Conservation (phyloP, 768 basidiomycete species). For the Kwoniella bestiolae region DNA sequence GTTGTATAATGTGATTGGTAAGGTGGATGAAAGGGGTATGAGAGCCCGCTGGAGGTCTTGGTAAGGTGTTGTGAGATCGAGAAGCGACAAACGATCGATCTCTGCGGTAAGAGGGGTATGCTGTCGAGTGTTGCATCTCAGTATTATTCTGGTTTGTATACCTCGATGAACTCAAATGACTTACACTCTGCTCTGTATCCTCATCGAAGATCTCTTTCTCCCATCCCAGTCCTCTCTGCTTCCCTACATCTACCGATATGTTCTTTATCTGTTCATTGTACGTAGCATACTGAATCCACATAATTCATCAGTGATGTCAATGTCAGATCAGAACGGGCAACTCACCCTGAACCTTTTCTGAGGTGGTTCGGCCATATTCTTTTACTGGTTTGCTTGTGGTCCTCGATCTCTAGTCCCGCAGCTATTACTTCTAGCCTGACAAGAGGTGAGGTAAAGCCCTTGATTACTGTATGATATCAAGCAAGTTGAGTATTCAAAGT, state of each 20-base stretch:
- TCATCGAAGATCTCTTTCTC: slow-evolving; percentile 43
- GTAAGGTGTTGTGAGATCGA: slow-evolving; percentile 55
- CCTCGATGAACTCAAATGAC: slow-evolving; percentile 7
- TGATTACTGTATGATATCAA: not conserved
- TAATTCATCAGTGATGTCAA: too few relatives aligned
- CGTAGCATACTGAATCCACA: slow-evolving; percentile 48
- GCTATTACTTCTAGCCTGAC: not conserved
- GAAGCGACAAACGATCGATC: slow-evolving; percentile 51
- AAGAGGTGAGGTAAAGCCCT: not conserved
- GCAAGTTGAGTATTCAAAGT: too few relatives aligned
- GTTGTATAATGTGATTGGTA: slow-evolving; percentile 56
- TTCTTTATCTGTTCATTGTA: slow-evolving; percentile 52
- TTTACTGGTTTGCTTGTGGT: too few relatives aligned
- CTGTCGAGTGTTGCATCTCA: slow-evolving; percentile 22
- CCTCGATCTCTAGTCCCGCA: not conserved
- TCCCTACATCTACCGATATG: slow-evolving; percentile 52
- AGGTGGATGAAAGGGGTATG: slow-evolving; percentile 48
- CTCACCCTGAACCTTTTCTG: slow-evolving; percentile 51
- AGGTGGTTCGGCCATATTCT: slow-evolving; percentile 45
- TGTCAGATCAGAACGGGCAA: not conserved
- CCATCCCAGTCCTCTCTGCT: slow-evolving; percentile 46
- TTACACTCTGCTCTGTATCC: slow-evolving; percentile 44
- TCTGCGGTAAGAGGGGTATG: slow-evolving; percentile 52
- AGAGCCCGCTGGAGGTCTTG: slow-evolving; percentile 46
- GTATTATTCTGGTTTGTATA: not conserved